Percentiles rank a stretch among this genome's conserved stretches.
phyloP scores from a whole-genome alignment of 179 eudicot genomes.

The Drosera spatulata region DNA sequence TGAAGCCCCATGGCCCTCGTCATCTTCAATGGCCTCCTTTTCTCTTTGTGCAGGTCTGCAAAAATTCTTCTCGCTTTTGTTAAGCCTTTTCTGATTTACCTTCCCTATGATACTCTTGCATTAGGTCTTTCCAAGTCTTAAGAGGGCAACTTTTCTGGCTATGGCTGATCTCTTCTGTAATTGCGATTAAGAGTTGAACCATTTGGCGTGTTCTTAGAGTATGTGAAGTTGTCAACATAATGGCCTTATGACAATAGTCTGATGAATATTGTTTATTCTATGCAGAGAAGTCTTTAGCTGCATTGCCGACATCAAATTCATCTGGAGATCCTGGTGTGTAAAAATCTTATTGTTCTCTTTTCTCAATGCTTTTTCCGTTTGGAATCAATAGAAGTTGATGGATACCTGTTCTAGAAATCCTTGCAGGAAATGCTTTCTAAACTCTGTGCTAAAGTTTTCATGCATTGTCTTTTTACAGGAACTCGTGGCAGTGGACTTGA shows the following conservation, averaged over 20 bases:
- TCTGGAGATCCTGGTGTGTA: conserved; percentile 51
- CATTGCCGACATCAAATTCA: conserved; percentile 58
- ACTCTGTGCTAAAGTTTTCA: conserved; percentile 2
- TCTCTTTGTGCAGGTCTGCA: conserved; percentile 60
- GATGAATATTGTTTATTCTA: conserved; percentile 3
- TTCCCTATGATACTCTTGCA: neutral
- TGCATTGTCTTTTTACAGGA: conserved; percentile 30
- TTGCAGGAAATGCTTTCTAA: neutral
- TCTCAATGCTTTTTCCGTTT: neutral
- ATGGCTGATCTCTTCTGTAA: too few relatives aligned
- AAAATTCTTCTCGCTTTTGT: neutral
- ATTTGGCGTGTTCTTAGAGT: neutral
- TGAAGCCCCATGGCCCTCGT: conserved; percentile 97
- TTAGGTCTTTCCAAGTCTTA: neutral
- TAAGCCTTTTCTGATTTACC: neutral
- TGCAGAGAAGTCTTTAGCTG: conserved; percentile 99
- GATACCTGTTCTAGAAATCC: neutral
- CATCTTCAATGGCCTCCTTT: conserved; percentile 73
- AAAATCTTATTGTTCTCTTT: neutral
- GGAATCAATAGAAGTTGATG: neutral
- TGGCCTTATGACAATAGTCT: conserved; percentile 1
- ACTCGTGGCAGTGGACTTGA: conserved; percentile 22
- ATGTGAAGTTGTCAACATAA: neutral
- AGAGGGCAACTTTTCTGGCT: too few relatives aligned
- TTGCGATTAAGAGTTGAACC: neutral